A percentile compares a stretch with the other conserved stretches of the same genome.
phyloP scores from a whole-genome alignment of 2,329 filamentous ascomycete species.

The Rugonectria rugulosa region DNA sequence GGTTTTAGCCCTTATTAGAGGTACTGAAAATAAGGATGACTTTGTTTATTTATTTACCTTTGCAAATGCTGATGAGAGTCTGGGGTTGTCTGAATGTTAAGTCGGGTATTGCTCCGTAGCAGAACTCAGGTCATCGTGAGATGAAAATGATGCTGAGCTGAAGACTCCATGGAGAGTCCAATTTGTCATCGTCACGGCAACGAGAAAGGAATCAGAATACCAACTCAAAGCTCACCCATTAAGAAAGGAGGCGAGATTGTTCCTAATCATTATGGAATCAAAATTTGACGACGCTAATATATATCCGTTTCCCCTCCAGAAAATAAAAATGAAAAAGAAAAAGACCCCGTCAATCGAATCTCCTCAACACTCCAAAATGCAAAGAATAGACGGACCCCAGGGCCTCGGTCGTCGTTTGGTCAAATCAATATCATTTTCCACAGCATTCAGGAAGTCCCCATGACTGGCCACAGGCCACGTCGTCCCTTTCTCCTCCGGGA shows the following conservation, averaged over 20 bases:
- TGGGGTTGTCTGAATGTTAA: too few relatives aligned
- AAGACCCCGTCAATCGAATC: constrained; percentile 26
- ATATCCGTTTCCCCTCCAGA: constrained; percentile 25
- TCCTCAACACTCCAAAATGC: constrained; percentile 25
- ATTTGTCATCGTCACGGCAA: too few relatives aligned
- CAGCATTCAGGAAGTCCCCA: constrained; percentile 1
- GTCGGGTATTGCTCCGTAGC: constrained; percentile 6
- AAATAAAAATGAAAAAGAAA: too few relatives aligned
- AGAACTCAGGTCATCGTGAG: too few relatives aligned
- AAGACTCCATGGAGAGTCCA: too few relatives aligned
- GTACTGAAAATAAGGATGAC: constrained; percentile 1
- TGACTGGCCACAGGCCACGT: too few relatives aligned
- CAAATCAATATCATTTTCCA: constrained; percentile 32
- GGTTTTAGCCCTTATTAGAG: constrained; percentile 5
- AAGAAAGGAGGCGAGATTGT: too few relatives aligned
- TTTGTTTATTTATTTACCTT: constrained; percentile 12
- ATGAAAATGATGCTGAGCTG: too few relatives aligned
- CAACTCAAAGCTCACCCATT: too few relatives aligned
- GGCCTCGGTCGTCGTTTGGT: constrained; percentile 33
- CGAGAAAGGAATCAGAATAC: too few relatives aligned
- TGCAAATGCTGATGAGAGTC: too few relatives aligned
- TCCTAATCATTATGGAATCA: constrained; percentile 28
- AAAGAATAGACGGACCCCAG: background rate
- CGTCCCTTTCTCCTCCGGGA: constrained; percentile 9
- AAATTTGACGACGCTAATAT: constrained; percentile 34